Evolutionary conservation across 352 stramenopile genomes (phyloP), one percentile per base, ranked within the genome.

Genomic region (Globisporangium parvum): DNA sequence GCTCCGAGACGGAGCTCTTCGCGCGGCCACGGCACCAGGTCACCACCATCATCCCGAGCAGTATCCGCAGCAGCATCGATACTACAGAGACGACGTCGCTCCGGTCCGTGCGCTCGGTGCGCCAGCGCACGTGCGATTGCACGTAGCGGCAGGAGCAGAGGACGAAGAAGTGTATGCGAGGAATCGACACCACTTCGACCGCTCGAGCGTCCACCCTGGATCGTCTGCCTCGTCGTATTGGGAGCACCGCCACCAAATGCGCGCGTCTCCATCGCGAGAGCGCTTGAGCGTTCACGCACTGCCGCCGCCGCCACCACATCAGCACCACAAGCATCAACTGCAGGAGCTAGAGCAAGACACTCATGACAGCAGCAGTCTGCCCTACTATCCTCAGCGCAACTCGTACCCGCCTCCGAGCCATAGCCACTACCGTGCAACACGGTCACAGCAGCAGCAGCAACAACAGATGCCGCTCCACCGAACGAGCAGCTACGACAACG

Each of bases 171-270:
- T 20, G n/a, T 20, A 47, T 24, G 9, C 20, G 41, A 18, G 10
- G 41, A 47, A 47, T 47, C 41, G n/a, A n/a, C 41, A 47, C 41
- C 31, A 37, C 31, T 37, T 37, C 31, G 31, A 45, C 23, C 24
- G 3, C 21, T 40, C 24, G 11, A 35, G 21, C 47, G 50, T 47
- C 50, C 50, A 47, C 20, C 20, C 4, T 56, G 51, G 51, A 56
- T 56, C 51, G 37, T 56, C 51, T 56, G 51, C 51, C 21, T 21
- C 35, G 4, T 3, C 8, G 31, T 37, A 37, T 20, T 28, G 10
- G 17, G 10, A 39, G 17, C 28, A 37, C 31, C 31, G 11, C 31
- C 31, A 37, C 31, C 31, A n/a, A 44, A 20, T 44, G 39, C 39
- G 20, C 14, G 14, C 14, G 39, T 47, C 18, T 6, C 41, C 41